Percentiles rank a stretch among this genome's conserved stretches.
These are phyloP conservation scores for Sporisorium scitamineum DNA, from an alignment of 1,284 basidiomycete genomes.

Conservation along the genomic window DNA sequence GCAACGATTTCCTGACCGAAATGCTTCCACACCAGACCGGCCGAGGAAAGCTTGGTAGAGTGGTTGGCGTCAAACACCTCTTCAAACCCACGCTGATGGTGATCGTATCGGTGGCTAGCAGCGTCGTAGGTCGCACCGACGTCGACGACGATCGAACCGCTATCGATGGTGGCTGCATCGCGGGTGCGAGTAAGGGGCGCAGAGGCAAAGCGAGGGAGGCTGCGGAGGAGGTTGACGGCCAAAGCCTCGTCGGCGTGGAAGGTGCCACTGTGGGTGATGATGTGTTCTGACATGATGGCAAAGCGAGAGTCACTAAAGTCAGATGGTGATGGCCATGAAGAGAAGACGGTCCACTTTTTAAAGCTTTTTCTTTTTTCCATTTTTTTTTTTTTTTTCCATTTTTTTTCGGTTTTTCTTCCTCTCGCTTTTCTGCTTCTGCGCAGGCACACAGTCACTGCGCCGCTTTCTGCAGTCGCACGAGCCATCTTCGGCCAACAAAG, in stretches of 20 bases:
- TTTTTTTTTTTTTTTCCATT: slow-evolving; percentile 2
- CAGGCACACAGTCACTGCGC: not conserved
- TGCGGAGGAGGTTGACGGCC: slow-evolving; percentile 88
- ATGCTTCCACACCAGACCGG: slow-evolving; percentile 84
- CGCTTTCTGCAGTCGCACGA: slow-evolving; percentile 20
- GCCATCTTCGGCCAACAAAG: slow-evolving; percentile 8
- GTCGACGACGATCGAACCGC: slow-evolving; percentile 96
- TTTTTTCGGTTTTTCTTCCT: not conserved
- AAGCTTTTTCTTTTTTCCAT: not conserved
- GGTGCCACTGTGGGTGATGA: slow-evolving; percentile 86
- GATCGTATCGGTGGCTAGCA: slow-evolving; percentile 84
- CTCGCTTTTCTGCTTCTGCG: slow-evolving; percentile 5
- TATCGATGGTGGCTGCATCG: slow-evolving; percentile 81
- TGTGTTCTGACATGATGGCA: slow-evolving; percentile 46
- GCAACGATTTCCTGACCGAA: slow-evolving; percentile 91
- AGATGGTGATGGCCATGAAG: slow-evolving; percentile 7
- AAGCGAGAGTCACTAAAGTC: not conserved
- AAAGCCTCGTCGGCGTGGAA: slow-evolving; percentile 97
- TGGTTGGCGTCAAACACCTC: slow-evolving; percentile 86
- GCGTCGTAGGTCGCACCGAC: slow-evolving; percentile 94
- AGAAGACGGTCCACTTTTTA: not conserved
- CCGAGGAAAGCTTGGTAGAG: slow-evolving; percentile 88
- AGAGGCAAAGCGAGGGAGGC: slow-evolving; percentile 80
- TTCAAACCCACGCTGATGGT: slow-evolving; percentile 93
- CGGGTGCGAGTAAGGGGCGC: slow-evolving; percentile 73